Conservation (phyloP, 768 basidiomycete species). For the Baorangia bicolor region DNA sequence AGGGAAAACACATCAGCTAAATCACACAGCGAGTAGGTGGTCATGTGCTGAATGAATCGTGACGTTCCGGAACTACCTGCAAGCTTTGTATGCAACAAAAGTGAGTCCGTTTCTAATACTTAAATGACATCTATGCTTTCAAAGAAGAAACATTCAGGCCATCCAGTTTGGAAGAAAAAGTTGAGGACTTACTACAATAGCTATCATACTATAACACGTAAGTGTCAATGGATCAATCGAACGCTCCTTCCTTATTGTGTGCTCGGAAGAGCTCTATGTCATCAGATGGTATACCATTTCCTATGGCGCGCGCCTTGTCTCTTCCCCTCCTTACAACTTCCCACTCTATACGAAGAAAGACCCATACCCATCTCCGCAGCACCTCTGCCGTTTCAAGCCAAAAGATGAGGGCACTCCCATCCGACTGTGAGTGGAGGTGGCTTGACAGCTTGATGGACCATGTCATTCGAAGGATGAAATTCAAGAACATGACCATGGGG, state of each 20-base stretch:
- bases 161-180: neutral
- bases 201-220: neutral
- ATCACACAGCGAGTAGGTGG: neutral
- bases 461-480: constrained; percentile 85
- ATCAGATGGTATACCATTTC: constrained; percentile 6
- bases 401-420: constrained; percentile 83
- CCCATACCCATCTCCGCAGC: constrained; percentile 95
- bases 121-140: constrained; percentile 10
- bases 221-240: constrained; percentile 16
- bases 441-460: constrained; percentile 91
- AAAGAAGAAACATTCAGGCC: constrained; percentile 1
- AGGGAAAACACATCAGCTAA: no score
- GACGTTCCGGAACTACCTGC: neutral
- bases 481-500: constrained; percentile 77
- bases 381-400: constrained; percentile 90
- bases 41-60: neutral
- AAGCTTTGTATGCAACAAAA: neutral
- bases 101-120: neutral
- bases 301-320: constrained; percentile 2
- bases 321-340: constrained; percentile 68
- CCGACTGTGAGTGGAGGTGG: constrained; percentile 76
- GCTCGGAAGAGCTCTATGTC: constrained; percentile 15
- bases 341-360: constrained; percentile 96
- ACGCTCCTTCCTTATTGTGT: constrained; percentile 11
- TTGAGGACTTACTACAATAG: constrained; percentile 15